Evolutionary conservation across 331 rosid species (phyloP), one percentile per base, ranked within the genome.

Genomic region (Acacia pycnantha): DNA sequence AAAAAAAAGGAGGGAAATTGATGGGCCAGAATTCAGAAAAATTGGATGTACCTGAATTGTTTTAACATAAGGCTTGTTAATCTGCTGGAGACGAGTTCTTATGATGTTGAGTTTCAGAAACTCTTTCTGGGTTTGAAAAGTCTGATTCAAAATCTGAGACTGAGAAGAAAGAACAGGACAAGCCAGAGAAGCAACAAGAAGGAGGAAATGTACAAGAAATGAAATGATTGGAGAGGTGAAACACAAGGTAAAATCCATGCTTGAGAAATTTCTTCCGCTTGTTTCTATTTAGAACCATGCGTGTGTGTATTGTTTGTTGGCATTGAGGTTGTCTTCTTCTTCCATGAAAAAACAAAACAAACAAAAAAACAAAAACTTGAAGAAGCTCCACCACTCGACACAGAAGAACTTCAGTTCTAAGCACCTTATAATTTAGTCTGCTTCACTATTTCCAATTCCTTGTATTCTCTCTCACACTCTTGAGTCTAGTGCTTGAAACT

Each of bases 41-140:
- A 27, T 5, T 61, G 70, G 14, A 8, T 53, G 83, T 77, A 85
- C 99, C 97, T 94, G 92, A 92, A 96, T 87, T 89, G 99, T 85
- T 82, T 89, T 92, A 65, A 88, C 33, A 21, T 92, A 59, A 47
- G 97, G 90, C 86, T 92, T 96, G 87, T 94, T 96, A 86, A 96
- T 88, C 75, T 86, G 82, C 8, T 69, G 88, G 62, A 96, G 93
- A 81, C 81, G 95, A 76, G 84, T 84, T 82, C 81, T 89, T 68
- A 96, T 85, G 43, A 79, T 51, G 75, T 87, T 87, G 73, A 92
- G 44, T 82, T 88, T 96, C 4, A 82, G 87, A 5, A 90, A 21
- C 84, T 96, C 94, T 81, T 88, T 74, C 29, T 89, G 83, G 6
- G 97, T 95, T 18, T 68, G 77, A 77, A 92, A 65, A 5, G 98